These are phyloP conservation scores for Coemansia nantahalensis DNA, from an alignment of 192 early-diverging fungal species.

Conservation along the genomic window DNA sequence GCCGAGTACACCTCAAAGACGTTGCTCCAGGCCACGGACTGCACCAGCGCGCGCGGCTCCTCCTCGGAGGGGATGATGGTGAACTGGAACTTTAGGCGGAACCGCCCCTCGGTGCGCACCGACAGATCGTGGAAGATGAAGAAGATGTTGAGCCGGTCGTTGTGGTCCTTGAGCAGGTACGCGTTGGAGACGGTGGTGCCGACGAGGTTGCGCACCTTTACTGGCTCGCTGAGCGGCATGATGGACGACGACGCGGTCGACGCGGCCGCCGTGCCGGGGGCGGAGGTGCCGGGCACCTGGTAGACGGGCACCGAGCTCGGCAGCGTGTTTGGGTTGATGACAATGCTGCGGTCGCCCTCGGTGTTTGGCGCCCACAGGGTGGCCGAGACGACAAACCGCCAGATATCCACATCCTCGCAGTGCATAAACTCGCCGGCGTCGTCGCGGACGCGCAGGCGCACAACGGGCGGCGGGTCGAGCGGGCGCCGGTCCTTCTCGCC, in stretches of 20 bases:
- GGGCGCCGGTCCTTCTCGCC: constrained; percentile 74
- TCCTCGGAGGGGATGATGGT: constrained; percentile 60
- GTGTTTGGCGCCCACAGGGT: constrained; percentile 44
- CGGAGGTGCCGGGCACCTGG: constrained; percentile 9
- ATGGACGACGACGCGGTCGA: constrained; percentile 19
- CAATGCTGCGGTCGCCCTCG: constrained; percentile 45
- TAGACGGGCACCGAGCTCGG: constrained; percentile 41
- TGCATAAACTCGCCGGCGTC: constrained; percentile 52
- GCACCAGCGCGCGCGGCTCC: constrained; percentile 45
- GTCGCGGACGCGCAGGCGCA: constrained; percentile 57
- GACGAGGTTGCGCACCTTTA: constrained; percentile 65
- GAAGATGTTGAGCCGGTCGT: constrained; percentile 66
- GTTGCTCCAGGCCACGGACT: constrained; percentile 40
- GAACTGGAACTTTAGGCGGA: constrained; percentile 69
- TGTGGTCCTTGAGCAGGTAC: constrained; percentile 61
- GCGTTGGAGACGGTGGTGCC: constrained; percentile 68
- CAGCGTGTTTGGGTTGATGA: constrained; percentile 48
- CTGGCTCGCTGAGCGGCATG: constrained; percentile 49
- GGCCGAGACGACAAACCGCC: constrained; percentile 48
- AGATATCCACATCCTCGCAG: constrained; percentile 55
- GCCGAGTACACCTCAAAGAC: constrained; percentile 71
- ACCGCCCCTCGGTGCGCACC: constrained; percentile 71
- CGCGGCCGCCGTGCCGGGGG: neutral
- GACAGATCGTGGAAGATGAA: constrained; percentile 82
- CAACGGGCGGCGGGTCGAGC: constrained; percentile 67